Evolutionary conservation across 805 yeast genomes (phyloP), one percentile per base, ranked within the genome.

Genomic region (Nakazawaea holstii): DNA sequence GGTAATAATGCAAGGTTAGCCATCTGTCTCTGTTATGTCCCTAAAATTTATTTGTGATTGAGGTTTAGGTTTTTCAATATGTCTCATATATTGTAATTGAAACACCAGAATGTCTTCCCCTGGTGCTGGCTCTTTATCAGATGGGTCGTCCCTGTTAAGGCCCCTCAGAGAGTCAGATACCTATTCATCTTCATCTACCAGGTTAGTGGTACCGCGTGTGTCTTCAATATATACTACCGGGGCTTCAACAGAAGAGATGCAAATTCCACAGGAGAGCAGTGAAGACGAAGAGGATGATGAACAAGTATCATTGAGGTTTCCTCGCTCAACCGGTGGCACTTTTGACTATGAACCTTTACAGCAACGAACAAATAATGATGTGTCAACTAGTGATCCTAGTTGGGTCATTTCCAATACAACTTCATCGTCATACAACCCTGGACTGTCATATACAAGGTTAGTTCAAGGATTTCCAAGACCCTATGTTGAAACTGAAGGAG

Each of bases 341-440:
- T 20, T 41, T 31, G 33, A 24, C 14, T 41, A 41, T 41, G 45
- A 41, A 20, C 45, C 45, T 20, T 20, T 20, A 17, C 15, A 9
- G 8, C 30, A 29, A 20, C 29, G 17, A 14, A 32, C 28, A n/a
- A 20, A 37, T 8, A 26, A 26, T 15, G 11, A 28, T 13, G 13
- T 28, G n/a, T 39, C 41, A 2, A 26, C 41, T 4, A 26, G 32
- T 9, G 30, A 20, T n/a, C 40, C 28, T 11, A 24, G 40, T 11
- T 24, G 40, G 30, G n/a, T 13, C n/a, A 24, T 24, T 2, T 24
- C 35, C 2, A 40, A 27, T 28, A 27, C 41, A 30, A 30, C 33
- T 30, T 30, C 33, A 10, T 30, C 33, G 33, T 30, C 33, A 30
- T 11, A n/a, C n/a, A 30, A 30, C 33, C n/a, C 4, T 11, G n/a